Evolutionary conservation across 108 stramenopile species (phyloP), one percentile per base, ranked within the genome.

Genomic region (Fragilariopsis cylindrus): DNA sequence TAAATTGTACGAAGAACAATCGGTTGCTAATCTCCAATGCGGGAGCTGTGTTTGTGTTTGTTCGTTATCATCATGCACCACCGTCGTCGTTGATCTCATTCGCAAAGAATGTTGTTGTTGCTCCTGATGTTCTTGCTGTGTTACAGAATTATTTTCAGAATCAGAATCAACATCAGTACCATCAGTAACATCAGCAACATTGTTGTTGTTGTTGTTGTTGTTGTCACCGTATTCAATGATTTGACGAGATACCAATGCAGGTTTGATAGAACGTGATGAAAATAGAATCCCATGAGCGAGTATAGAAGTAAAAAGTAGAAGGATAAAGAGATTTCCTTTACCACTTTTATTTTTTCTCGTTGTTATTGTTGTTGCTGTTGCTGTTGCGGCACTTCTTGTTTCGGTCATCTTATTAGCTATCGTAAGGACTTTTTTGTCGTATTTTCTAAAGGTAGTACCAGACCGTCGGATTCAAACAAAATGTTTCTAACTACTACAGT

Each of bases 231-330:
- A 60, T 60, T 21, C 21, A 30, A 40, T 9, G 21, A 30, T 21
- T 5, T 16, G 11, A 63, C 4, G 30, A 30, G 30, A 4, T 45
- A 45, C 43, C 43, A 43, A 3, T 15, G 62, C 7, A 19, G 48
- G 19, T 44, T 52, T 47, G 49, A 68, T 8, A 7, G 48, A 68
- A 11, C 48, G 7, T 4, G 67, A 50, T 19, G 67, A 68, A 13
- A 68, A 50, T 9, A 68, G 48, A 52, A 68, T 68, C 11, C 67
- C 67, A 12, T 68, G 67, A 3, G 67, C 48, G 30, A 68, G 16
- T 21, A 68, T 68, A 9, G 62, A 63, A 39, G 19, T 68, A 39
- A 68, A 44, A 45, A 68, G 46, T 12, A 68, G 50, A 3, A 68
- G 30, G 4, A 68, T 44, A 15, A 12, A 43, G 42, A 63, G 16